These are phyloP conservation scores for Chytridiales sp. DNA, from an alignment of 371 early-diverging fungal genomes.

Conservation along the genomic window DNA sequence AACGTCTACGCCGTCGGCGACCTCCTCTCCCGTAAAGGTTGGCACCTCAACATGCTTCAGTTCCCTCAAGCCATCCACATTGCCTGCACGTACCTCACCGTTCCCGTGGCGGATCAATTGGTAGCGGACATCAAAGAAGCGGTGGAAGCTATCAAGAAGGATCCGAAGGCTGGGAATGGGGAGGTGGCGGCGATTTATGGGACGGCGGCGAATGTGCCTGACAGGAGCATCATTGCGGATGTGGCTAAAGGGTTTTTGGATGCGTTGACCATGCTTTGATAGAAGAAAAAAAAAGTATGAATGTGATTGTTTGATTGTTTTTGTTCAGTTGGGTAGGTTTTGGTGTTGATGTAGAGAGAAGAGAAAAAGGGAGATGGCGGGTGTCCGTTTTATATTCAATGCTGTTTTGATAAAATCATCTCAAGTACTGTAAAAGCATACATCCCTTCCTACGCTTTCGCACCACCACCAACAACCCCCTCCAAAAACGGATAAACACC, in stretches of 20 bases:
- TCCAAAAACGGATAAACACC: slow-evolving; percentile 35
- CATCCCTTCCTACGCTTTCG: no score
- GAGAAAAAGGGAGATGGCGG: no score
- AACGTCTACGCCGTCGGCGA: slow-evolving; percentile 88
- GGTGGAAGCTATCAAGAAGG: slow-evolving; percentile 62
- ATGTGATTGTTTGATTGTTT: no score
- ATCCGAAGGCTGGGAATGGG: slow-evolving; percentile 69
- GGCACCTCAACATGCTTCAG: slow-evolving; percentile 88
- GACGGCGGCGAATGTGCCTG: slow-evolving; percentile 83
- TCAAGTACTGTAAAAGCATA: no score
- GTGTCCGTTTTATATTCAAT: no score
- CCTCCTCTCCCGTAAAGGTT: slow-evolving; percentile 49
- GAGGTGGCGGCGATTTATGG: slow-evolving; percentile 89
- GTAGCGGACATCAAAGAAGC: slow-evolving; percentile 76
- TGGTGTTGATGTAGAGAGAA: no score
- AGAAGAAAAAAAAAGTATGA: no score
- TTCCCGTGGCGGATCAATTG: slow-evolving; percentile 69
- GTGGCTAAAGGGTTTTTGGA: slow-evolving; percentile 85
- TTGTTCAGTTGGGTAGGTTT: no score
- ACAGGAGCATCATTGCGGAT: slow-evolving; percentile 78
- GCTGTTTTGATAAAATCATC: no score
- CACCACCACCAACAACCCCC: no score
- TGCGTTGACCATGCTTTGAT: slow-evolving; percentile 69
- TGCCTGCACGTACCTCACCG: slow-evolving; percentile 82
- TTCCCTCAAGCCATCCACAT: slow-evolving; percentile 88